Evolutionary conservation across 2,329 filamentous ascomycete genomes (phyloP), one percentile per base, ranked within the genome.

Genomic region (Colletotrichum tropicicola): DNA sequence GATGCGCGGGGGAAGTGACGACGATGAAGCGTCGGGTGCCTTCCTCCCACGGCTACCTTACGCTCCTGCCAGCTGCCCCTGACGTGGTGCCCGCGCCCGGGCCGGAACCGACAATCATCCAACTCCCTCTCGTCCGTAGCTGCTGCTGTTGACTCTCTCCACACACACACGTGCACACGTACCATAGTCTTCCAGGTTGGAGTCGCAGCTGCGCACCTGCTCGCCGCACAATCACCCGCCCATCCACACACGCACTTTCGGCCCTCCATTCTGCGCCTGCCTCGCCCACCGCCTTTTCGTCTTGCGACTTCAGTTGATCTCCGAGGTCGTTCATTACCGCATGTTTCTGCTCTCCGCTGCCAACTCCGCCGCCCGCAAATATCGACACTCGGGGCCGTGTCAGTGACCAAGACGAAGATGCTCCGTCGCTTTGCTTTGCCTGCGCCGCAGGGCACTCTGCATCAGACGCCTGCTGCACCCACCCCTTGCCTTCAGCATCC

Each of bases 221-320:
- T n/a, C n/a, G n/a, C n/a, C n/a, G n/a, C n/a, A n/a, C n/a, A n/a
- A n/a, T n/a, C n/a, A n/a, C n/a, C n/a, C n/a, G n/a, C n/a, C n/a
- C n/a, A n/a, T n/a, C n/a, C n/a, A n/a, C n/a, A n/a, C n/a, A n/a
- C n/a, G n/a, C n/a, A n/a, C n/a, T n/a, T n/a, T n/a, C n/a, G n/a
- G n/a, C n/a, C n/a, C n/a, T n/a, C n/a, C n/a, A n/a, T n/a, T n/a
- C n/a, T n/a, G n/a, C n/a, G n/a, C n/a, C n/a, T n/a, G n/a, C n/a
- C n/a, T 17, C 25, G 28, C 32, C 59, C 55, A 59, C 60, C 55
- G 47, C 55, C 47, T 39, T 59, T 59, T 53, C n/a, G 28, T 15
- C 19, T 48, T 45, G 13, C 30, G 25, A 47, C 52, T 37, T 47
- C 37, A 45, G n/a, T 32, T 25, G 23, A 39, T 19, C 54, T 45